phyloP scores from a whole-genome alignment of 192 early-diverging fungal species.

The Hyaloraphidium curvatum region DNA sequence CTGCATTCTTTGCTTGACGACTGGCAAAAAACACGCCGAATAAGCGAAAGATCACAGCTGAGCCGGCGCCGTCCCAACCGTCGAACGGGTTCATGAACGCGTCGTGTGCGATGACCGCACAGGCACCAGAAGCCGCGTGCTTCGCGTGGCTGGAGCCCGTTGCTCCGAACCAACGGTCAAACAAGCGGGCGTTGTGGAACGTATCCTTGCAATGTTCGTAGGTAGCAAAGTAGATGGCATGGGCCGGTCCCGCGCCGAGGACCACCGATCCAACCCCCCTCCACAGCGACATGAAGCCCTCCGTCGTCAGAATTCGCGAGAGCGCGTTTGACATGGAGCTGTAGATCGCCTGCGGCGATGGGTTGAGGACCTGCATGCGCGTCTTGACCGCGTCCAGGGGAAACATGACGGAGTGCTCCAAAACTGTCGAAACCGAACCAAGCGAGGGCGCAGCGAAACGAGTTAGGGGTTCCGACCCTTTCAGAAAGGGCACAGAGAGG shows the following conservation, averaged over 20 bases:
- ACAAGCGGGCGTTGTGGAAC: slow-evolving; percentile 42
- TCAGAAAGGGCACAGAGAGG: neutral
- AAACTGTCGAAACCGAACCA: slow-evolving; percentile 19
- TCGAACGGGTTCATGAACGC: slow-evolving; percentile 95
- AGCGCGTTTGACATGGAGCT: slow-evolving; percentile 49
- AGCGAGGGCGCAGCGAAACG: neutral
- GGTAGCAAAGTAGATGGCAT: slow-evolving; percentile 85
- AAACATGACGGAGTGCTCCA: slow-evolving; percentile 89
- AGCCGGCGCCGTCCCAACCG: slow-evolving; percentile 21
- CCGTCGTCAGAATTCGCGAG: slow-evolving; percentile 45
- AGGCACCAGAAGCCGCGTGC: slow-evolving; percentile 70
- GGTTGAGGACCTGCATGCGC: slow-evolving; percentile 73
- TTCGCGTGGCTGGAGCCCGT: too few relatives aligned
- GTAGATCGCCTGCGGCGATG: slow-evolving; percentile 44
- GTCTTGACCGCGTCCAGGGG: slow-evolving; percentile 93
- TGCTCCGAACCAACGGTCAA: too few relatives aligned
- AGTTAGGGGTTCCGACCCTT: neutral
- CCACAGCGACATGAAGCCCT: slow-evolving; percentile 69
- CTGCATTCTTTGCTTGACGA: slow-evolving; percentile 94
- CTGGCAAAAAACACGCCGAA: too few relatives aligned
- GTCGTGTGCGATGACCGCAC: slow-evolving; percentile 73
- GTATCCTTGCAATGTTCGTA: slow-evolving; percentile 80
- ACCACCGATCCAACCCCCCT: slow-evolving; percentile 83
- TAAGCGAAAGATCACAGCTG: neutral
- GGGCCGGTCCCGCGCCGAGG: slow-evolving; percentile 82